These are phyloP conservation scores for Crithidia brevicula DNA, from an alignment of 208 protist species.

Conservation along the genomic window DNA sequence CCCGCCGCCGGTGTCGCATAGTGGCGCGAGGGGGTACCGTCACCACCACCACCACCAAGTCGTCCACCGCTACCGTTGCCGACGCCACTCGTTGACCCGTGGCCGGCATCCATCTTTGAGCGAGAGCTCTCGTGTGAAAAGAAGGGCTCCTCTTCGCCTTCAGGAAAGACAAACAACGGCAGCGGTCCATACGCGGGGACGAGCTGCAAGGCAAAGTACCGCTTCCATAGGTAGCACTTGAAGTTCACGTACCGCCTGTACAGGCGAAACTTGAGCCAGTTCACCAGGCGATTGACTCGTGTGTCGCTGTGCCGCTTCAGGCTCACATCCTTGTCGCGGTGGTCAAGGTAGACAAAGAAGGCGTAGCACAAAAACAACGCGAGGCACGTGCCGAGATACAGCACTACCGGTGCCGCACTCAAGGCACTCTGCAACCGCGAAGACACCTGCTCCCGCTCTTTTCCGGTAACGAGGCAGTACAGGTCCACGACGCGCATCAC, in stretches of 20 bases:
- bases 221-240: conserved; percentile 29
- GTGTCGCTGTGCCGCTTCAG: conserved; percentile 40
- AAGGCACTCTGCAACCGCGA: not conserved
- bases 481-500: conserved; percentile 5
- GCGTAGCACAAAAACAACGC: conserved; percentile 22
- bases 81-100: not conserved
- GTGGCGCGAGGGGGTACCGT: not conserved
- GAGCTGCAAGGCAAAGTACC: conserved; percentile 46
- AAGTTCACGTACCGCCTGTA: conserved; percentile 26
- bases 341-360: conserved; percentile 27
- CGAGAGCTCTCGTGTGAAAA: not conserved
- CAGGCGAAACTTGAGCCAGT: conserved; percentile 37
- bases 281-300: conserved; percentile 21
- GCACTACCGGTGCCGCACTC: not conserved
- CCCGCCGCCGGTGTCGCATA: not conserved
- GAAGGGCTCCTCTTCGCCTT: not conserved
- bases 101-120: not conserved
- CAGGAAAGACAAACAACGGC: conserved; percentile 37
- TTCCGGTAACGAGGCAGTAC: not conserved
- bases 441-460: not conserved
- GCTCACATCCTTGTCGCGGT: conserved; percentile 31
- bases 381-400: not conserved
- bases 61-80: not conserved
- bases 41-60: not conserved
- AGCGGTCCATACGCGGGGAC: conserved; percentile 42